A percentile compares a stretch with the other conserved stretches of the same genome.
Evolutionary conservation across 257 asterid genomes (phyloP).

Genomic region (Fraxinus quadrangulata): DNA sequence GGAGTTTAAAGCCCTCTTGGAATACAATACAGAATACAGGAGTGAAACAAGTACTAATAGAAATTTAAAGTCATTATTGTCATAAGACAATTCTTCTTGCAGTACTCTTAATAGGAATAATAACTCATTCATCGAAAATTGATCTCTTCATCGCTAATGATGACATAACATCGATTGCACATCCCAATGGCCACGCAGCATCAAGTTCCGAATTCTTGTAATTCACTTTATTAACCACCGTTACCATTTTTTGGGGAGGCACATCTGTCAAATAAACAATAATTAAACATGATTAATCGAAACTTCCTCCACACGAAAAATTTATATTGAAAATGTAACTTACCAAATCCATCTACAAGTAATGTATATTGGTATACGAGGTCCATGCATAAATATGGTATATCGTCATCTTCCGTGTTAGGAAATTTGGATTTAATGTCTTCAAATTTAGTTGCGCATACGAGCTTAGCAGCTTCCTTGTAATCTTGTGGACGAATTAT

Average conservation of each 20-base stretch:
- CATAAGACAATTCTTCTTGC: neutral
- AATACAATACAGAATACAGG: too few relatives aligned
- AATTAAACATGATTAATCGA: neutral
- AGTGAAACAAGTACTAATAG: too few relatives aligned
- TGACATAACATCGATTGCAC: slow-evolving; percentile 24
- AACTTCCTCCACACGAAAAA: neutral
- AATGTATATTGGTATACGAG: slow-evolving; percentile 33
- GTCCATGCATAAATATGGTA: slow-evolving; percentile 39
- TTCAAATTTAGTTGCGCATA: slow-evolving; percentile 24
- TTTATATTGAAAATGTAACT: neutral
- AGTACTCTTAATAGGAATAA: neutral
- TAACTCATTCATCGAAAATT: neutral
- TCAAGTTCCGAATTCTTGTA: slow-evolving; percentile 7
- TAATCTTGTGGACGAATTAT: slow-evolving; percentile 21
- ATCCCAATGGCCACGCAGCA: slow-evolving; percentile 25
- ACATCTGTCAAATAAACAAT: neutral
- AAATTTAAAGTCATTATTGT: too few relatives aligned
- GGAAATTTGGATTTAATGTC: slow-evolving; percentile 23
- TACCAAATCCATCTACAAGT: slow-evolving; percentile 46
- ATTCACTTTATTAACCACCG: neutral
- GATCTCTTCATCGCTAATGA: neutral
- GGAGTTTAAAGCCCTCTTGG: too few relatives aligned
- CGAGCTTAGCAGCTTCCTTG: slow-evolving; percentile 29
- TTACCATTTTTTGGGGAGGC: neutral
- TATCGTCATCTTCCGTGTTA: slow-evolving; percentile 1